phyloP scores from a whole-genome alignment of 164 flowering plant species.

The Malania oleifera region DNA sequence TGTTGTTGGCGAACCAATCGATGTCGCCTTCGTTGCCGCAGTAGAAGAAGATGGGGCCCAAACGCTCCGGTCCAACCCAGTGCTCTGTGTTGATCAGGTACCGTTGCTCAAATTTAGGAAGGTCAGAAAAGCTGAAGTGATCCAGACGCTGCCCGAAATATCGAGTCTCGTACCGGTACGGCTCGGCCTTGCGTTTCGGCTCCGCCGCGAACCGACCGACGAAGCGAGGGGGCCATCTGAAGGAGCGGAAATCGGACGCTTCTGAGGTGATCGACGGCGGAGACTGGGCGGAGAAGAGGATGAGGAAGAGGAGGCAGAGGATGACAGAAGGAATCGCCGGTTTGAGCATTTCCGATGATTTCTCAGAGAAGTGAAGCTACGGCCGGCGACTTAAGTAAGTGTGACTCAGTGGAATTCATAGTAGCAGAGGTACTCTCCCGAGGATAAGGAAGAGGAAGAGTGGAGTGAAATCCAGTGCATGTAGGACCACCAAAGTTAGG shows the following conservation, averaged over 20 bases:
- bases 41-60: conserved; percentile 79
- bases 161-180: conserved; percentile 49
- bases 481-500: no score
- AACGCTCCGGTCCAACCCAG: conserved; percentile 50
- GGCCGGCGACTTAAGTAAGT: no score
- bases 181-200: conserved; percentile 9
- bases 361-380: no score
- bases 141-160: conserved; percentile 69
- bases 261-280: conserved; percentile 8
- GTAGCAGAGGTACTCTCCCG: no score
- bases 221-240: conserved; percentile 31
- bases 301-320: background rate
- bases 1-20: conserved; percentile 82
- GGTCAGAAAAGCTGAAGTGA: conserved; percentile 75
- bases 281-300: background rate
- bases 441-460: no score
- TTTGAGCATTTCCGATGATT: no score
- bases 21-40: conserved; percentile 93
- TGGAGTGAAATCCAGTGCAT: no score
- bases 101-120: conserved; percentile 55
- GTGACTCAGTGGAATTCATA: no score
- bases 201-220: conserved; percentile 25
- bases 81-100: conserved; percentile 64
- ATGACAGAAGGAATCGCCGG: background rate
- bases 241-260: conserved; percentile 5